These are phyloP conservation scores for Rhododendron ferrugineum DNA, from an alignment of 148 eudicot genomes.

Conservation along the genomic window DNA sequence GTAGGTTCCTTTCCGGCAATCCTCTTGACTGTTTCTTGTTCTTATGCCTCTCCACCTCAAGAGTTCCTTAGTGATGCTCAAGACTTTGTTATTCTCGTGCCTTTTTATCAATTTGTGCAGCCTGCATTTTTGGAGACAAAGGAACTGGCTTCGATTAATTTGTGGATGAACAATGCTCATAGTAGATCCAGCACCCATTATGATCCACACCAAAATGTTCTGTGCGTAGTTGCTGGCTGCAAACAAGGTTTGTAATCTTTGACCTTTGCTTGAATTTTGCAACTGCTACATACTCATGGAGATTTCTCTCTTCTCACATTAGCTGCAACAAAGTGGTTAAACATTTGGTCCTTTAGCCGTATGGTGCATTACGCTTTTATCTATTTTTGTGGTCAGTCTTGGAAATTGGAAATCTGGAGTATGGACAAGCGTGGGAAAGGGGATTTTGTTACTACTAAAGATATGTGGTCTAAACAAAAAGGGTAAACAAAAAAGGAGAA, in stretches of 20 bases:
- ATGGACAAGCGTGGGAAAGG: background rate
- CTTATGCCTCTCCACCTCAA: background rate
- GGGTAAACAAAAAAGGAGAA: background rate
- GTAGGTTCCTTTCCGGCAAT: constrained; percentile 15
- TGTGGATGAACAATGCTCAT: constrained; percentile 85
- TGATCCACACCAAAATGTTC: constrained; percentile 90
- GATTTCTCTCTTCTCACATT: background rate
- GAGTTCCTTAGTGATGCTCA: background rate
- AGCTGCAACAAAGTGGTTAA: background rate
- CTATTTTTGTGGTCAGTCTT: background rate
- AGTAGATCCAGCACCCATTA: constrained; percentile 93
- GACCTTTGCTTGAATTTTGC: background rate
- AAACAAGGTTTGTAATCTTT: constrained; percentile 50
- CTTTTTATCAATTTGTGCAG: constrained; percentile 31
- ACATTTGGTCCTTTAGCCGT: background rate
- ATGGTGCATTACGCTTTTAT: background rate
- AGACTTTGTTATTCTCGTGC: background rate
- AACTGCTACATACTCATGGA: background rate
- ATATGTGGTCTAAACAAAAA: too few relatives aligned
- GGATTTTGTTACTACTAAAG: background rate
- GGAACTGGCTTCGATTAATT: constrained; percentile 57
- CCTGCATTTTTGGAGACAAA: constrained; percentile 58
- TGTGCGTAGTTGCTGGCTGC: constrained; percentile 74
- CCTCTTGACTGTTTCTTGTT: background rate
- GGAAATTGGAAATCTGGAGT: constrained; percentile 7